Evolutionary conservation across 768 basidiomycete genomes (phyloP), one percentile per base, ranked within the genome.

Genomic region (Auriscalpium microsporum): DNA sequence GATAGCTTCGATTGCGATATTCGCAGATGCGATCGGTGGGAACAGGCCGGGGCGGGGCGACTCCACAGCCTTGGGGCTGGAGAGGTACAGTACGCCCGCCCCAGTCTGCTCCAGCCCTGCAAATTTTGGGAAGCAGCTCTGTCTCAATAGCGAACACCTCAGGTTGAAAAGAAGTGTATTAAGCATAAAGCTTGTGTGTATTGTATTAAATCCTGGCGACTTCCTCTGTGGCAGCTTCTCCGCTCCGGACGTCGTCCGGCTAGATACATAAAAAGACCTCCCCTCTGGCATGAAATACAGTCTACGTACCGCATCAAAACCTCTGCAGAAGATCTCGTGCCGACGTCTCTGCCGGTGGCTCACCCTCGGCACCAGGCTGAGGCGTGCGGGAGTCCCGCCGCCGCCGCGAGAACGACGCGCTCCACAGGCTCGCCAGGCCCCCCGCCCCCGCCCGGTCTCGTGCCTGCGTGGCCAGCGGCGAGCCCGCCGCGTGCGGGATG

Each of bases 401-500:
- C 10, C 61, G 53, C 21, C 61, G 55, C 1, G 52, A 57, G 35
- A 61, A 58, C 19, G 61, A 42, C 17, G 56, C 51, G 21, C 58
- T 33, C 61, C 61, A 62, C 11, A 72, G 60, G 53, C 63, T 71
- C 6, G 71, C 69, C 3, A 72, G 55, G 19, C 57, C 56, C 37
- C 42, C 53, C 35, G 36, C 56, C 56, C 9, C 57, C 50, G 3
- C 56, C 55, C 44, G 70, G 56, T 45, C 67, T 64, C 36, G 64
- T 8, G 52, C 67, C 65, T 16, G 70, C 62, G 46, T 63, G 60
- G 45, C 58, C 50, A 55, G 61, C 54, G 58, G 65, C 40, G 54
- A 67, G 67, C 37, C 71, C 54, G 21, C 70, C 34, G 17, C 55
- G 55, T 14, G 63, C 11, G 82, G 68, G 42, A 79, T 65, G 47